phyloP scores from a whole-genome alignment of 1,284 basidiomycete species.

The Acaromyces ingoldii region DNA sequence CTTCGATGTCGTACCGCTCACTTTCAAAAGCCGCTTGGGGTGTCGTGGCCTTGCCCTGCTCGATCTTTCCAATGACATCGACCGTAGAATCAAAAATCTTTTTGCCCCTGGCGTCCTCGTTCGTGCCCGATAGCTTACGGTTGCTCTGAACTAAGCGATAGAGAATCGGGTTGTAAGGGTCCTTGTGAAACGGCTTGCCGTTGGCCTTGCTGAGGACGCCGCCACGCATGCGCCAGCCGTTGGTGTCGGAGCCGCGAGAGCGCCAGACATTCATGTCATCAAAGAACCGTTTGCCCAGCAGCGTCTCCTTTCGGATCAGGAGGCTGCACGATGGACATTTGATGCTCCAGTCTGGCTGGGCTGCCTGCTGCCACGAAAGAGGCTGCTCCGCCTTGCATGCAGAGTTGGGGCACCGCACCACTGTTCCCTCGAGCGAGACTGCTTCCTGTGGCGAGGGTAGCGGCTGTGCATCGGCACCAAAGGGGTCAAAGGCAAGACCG shows the following conservation, averaged over 20 bases:
- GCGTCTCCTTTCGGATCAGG: not conserved
- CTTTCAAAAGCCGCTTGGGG: not conserved
- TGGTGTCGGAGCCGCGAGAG: not conserved
- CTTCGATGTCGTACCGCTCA: not conserved
- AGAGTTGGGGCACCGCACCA: not conserved
- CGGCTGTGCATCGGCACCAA: not conserved
- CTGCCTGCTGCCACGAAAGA: not conserved
- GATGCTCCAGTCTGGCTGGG: not conserved
- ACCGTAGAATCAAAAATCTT: too few species aligned
- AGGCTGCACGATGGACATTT: not conserved
- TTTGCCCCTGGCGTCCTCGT: not conserved
- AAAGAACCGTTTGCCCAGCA: not conserved
- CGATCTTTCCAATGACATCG: not conserved
- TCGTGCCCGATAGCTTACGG: not conserved
- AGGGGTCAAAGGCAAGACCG: not conserved
- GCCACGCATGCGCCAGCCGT: not conserved
- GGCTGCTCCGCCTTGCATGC: not conserved
- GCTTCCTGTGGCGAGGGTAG: not conserved
- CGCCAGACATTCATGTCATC: not conserved
- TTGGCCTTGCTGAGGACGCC: not conserved
- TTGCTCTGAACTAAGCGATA: not conserved
- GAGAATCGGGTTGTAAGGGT: conserved; percentile 1
- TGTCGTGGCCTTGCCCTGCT: not conserved
- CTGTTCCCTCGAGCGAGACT: not conserved
- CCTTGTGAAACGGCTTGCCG: not conserved